Percentiles rank a stretch among this genome's conserved stretches.
phyloP scores from a whole-genome alignment of 2,329 filamentous ascomycete species.

The Sporothrix brasiliensis region DNA sequence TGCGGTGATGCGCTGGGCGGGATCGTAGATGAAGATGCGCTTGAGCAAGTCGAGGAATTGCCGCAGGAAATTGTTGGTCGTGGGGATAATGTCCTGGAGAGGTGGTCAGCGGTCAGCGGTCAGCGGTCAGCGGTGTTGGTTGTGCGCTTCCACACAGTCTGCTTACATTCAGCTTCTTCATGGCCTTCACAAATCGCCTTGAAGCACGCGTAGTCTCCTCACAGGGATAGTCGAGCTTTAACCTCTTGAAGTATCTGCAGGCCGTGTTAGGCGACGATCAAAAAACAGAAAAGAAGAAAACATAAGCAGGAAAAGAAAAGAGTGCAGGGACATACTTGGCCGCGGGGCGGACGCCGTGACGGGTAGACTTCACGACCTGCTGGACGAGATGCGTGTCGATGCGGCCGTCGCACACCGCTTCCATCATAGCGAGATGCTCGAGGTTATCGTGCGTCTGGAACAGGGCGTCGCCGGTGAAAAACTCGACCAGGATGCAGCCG shows the following conservation, averaged over 20 bases:
- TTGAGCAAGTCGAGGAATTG: conserved; percentile 66
- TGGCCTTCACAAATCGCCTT: conserved; percentile 69
- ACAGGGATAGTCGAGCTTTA: conserved; percentile 66
- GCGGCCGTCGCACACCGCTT: conserved; percentile 63
- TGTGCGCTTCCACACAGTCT: background rate
- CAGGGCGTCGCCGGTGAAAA: conserved; percentile 70
- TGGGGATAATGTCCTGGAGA: conserved; percentile 69
- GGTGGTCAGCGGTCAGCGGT: no score
- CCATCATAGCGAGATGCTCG: conserved; percentile 77
- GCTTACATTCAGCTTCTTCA: conserved; percentile 65
- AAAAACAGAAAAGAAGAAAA: background rate
- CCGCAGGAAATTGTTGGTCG: conserved; percentile 60
- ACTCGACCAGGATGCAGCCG: conserved; percentile 71
- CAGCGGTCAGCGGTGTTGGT: no score
- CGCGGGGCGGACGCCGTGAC: conserved; percentile 63
- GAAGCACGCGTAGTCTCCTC: conserved; percentile 66
- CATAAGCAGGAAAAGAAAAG: no score
- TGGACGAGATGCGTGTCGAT: conserved; percentile 64
- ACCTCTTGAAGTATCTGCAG: conserved; percentile 66
- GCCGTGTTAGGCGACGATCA: background rate
- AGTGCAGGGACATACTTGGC: conserved; percentile 55
- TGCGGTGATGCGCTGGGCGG: conserved; percentile 65
- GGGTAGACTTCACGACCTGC: conserved; percentile 59
- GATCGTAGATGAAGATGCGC: conserved; percentile 71
- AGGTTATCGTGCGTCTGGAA: conserved; percentile 75